phyloP scores from a whole-genome alignment of 257 asterid genomes.

The Capsicum rhomboideum region DNA sequence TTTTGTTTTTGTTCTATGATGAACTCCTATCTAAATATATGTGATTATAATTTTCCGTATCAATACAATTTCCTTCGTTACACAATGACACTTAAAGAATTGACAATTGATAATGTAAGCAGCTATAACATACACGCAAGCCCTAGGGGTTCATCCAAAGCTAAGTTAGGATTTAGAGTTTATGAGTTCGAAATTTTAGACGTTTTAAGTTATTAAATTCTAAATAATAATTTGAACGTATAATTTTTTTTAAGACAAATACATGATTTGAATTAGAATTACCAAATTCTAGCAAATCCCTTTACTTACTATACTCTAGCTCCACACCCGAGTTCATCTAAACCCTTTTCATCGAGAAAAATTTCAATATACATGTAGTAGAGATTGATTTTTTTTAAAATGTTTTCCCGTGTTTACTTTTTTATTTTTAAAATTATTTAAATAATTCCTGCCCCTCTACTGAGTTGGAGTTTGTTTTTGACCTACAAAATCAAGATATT shows the following conservation, averaged over 20 bases:
- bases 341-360: background rate
- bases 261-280: background rate
- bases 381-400: background rate
- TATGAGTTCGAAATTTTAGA: background rate
- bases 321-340: background rate
- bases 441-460: background rate
- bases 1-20: too few species aligned
- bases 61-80: too few species aligned
- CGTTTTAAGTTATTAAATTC: background rate
- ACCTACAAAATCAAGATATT: background rate
- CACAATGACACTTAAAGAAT: background rate
- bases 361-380: too few species aligned
- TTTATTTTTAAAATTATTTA: background rate
- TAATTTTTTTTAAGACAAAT: background rate
- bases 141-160: background rate
- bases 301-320: background rate
- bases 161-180: background rate
- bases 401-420: background rate
- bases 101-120: background rate
- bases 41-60: too few species aligned
- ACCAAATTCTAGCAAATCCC: background rate
- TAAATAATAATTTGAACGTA: background rate
- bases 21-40: too few species aligned
- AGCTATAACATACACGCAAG: background rate
- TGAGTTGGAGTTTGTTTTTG: background rate